These are phyloP conservation scores for Rosa persica DNA, from an alignment of 306 rosid genomes.

Conservation along the genomic window DNA sequence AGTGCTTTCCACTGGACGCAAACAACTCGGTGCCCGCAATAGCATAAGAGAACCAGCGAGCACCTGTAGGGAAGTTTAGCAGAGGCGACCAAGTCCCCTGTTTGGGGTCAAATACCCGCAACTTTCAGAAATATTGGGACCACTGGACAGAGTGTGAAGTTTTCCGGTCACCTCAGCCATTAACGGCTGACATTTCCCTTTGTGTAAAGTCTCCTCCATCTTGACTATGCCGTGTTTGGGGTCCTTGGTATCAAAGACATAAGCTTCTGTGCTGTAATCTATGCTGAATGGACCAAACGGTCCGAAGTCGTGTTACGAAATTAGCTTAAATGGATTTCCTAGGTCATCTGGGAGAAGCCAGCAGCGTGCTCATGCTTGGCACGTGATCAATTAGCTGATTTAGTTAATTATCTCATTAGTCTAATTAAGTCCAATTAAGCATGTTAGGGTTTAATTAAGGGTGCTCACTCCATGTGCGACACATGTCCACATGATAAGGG, in stretches of 20 bases:
- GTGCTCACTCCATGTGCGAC: too few relatives aligned
- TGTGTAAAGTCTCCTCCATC: neutral
- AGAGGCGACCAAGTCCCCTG: neutral
- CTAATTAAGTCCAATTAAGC: too few relatives aligned
- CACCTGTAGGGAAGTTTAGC: neutral
- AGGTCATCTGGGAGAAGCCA: too few relatives aligned
- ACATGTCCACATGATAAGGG: too few relatives aligned
- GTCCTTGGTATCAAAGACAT: neutral
- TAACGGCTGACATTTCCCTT: neutral
- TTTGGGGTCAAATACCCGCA: neutral
- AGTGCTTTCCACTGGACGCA: neutral
- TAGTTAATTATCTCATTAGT: too few relatives aligned
- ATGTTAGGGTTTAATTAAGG: too few relatives aligned
- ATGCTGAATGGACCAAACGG: neutral
- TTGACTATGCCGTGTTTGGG: neutral
- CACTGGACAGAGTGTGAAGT: neutral
- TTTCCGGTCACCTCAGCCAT: neutral
- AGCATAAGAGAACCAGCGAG: neutral
- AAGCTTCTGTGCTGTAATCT: neutral
- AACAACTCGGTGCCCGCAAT: neutral
- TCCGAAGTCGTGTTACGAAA: neutral
- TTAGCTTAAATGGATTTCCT: too few relatives aligned
- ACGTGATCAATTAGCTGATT: too few relatives aligned
- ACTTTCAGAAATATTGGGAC: too few relatives aligned
- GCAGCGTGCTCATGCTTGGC: too few relatives aligned